Conservation (phyloP, 2,329 filamentous ascomycete species). For the Verticillium dahliae region DNA sequence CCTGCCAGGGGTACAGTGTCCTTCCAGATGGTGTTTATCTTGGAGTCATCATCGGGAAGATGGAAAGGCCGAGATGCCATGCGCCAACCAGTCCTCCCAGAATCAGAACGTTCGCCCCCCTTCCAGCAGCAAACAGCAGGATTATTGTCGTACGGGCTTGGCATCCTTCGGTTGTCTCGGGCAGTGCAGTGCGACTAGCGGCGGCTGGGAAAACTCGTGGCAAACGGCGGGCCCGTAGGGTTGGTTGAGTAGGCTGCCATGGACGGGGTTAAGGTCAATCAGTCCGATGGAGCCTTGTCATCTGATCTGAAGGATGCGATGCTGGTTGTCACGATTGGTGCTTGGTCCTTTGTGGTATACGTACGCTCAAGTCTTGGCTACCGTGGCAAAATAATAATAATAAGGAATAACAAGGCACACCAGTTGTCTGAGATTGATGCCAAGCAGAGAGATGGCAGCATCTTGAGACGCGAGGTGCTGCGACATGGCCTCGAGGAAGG, state of each 20-base stretch:
- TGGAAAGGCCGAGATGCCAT: not conserved
- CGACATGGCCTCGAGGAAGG: not conserved
- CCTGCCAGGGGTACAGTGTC: not conserved
- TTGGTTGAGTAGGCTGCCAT: not conserved
- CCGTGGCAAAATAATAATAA: not conserved
- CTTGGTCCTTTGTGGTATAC: not conserved
- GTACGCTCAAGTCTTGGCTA: not conserved
- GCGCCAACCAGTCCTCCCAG: not conserved
- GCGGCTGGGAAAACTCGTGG: not conserved
- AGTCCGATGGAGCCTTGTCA: not conserved
- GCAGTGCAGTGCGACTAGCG: not conserved
- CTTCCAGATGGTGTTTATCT: not conserved
- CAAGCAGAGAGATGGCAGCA: not conserved
- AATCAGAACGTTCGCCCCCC: not conserved
- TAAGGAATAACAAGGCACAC: no score
- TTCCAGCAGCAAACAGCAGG: not conserved
- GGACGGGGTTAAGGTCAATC: not conserved
- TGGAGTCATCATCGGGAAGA: not conserved
- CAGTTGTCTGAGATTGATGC: not conserved
- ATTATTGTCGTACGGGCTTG: not conserved
- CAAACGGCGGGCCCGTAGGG: not conserved
- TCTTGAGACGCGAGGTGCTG: not conserved
- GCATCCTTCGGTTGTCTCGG: not conserved
- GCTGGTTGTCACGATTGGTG: not conserved
- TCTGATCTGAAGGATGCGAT: not conserved